Conservation (phyloP, 192 early-diverging fungal genomes). For the Coemansia nantahalensis region DNA sequence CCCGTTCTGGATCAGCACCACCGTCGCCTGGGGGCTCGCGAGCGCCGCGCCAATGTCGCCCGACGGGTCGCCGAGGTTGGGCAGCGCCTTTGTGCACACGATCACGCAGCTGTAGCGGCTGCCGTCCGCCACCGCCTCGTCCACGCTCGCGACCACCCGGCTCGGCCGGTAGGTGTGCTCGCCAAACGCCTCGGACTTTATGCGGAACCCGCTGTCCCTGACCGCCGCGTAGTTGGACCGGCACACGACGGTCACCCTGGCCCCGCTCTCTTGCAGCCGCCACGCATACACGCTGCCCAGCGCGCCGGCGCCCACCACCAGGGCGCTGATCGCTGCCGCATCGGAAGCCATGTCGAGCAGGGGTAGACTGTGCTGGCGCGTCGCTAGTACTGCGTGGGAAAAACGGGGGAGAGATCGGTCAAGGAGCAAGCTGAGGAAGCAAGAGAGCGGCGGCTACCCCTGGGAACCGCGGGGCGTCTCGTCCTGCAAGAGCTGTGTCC, state of each 20-base stretch:
- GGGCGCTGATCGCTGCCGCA: conserved; percentile 17
- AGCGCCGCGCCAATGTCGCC: conserved; percentile 60
- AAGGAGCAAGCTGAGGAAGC: too few relatives aligned
- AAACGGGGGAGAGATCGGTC: too few relatives aligned
- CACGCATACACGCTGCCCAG: conserved; percentile 64
- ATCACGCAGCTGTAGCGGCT: conserved; percentile 59
- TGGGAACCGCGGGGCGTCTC: too few relatives aligned
- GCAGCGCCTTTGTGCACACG: conserved; percentile 67
- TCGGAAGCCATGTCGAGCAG: background rate
- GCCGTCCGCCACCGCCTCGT: conserved; percentile 50
- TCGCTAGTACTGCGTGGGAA: too few relatives aligned
- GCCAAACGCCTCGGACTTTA: conserved; percentile 58
- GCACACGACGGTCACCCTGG: conserved; percentile 60
- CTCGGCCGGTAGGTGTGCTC: conserved; percentile 55
- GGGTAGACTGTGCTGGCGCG: too few relatives aligned
- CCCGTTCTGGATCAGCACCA: conserved; percentile 74
- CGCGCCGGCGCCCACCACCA: conserved; percentile 68
- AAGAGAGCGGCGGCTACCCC: too few relatives aligned
- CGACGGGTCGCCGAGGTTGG: conserved; percentile 57
- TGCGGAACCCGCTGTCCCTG: conserved; percentile 54
- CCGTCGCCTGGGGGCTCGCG: conserved; percentile 41
- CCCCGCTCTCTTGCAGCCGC: conserved; percentile 57
- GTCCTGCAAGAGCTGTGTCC: too few relatives aligned
- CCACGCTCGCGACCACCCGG: conserved; percentile 45
- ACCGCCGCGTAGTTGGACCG: conserved; percentile 66